Evolutionary conservation across 1,284 basidiomycete species (phyloP).

Genomic region (Leccinum griseonigrum): DNA sequence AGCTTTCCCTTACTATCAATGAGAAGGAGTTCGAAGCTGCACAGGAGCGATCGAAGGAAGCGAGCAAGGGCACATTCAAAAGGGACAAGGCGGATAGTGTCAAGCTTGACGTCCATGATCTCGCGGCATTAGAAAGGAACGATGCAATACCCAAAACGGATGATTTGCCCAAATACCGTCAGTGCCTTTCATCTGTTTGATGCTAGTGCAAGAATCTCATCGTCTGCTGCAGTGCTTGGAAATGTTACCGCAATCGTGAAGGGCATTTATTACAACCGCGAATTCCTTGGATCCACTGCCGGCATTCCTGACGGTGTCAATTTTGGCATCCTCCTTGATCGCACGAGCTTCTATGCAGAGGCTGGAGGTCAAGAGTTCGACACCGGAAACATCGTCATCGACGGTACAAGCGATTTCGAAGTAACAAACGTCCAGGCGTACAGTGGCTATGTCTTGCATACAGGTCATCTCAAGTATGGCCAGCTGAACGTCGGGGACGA

Average conservation of each 20-base stretch:
- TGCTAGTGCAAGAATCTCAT: neutral
- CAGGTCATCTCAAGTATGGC: slow-evolving; percentile 82
- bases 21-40: slow-evolving; percentile 90
- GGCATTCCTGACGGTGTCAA: slow-evolving; percentile 60
- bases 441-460: slow-evolving; percentile 87
- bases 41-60: slow-evolving; percentile 86
- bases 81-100: slow-evolving; percentile 69
- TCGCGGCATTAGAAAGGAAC: slow-evolving; percentile 85
- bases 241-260: slow-evolving; percentile 79
- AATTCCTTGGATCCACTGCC: slow-evolving; percentile 71
- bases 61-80: slow-evolving; percentile 80
- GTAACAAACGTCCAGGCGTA: slow-evolving; percentile 91
- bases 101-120: slow-evolving; percentile 95
- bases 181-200: slow-evolving; percentile 6
- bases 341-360: slow-evolving; percentile 98
- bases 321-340: slow-evolving; percentile 90
- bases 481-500: slow-evolving; percentile 65
- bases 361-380: slow-evolving; percentile 97
- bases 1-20: slow-evolving; percentile 84
- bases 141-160: slow-evolving; percentile 87
- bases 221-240: slow-evolving; percentile 54
- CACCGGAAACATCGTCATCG: slow-evolving; percentile 92
- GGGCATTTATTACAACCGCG: slow-evolving; percentile 83
- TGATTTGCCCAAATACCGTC: slow-evolving; percentile 89
- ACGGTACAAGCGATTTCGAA: slow-evolving; percentile 89